phyloP scores from a whole-genome alignment of 2,329 filamentous ascomycete species.

The Xylariaceae sp. region DNA sequence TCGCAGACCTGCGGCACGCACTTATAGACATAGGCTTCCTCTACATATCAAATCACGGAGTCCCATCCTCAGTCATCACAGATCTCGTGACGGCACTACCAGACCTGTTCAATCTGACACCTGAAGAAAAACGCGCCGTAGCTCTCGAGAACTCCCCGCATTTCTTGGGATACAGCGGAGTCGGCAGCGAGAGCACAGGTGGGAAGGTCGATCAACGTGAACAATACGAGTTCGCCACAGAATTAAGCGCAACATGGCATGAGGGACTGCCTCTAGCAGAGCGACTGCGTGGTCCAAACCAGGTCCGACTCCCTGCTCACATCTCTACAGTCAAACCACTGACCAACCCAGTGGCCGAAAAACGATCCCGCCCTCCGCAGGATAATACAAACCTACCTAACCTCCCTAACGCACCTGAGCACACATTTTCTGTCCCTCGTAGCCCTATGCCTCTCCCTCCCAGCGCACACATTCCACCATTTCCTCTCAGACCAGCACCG shows the following conservation, averaged over 20 bases:
- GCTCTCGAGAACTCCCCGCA: slow-evolving; percentile 53
- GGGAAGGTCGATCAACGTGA: slow-evolving; percentile 50
- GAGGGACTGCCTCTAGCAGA: slow-evolving; percentile 36
- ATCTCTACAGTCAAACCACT: not conserved
- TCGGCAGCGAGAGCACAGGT: slow-evolving; percentile 53
- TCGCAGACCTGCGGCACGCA: slow-evolving; percentile 42
- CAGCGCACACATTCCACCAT: slow-evolving; percentile 44
- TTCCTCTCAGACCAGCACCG: slow-evolving; percentile 56
- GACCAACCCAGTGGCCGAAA: slow-evolving; percentile 38
- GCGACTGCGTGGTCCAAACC: slow-evolving; percentile 45
- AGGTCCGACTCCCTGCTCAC: slow-evolving; percentile 30
- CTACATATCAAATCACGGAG: slow-evolving; percentile 48
- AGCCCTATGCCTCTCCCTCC: slow-evolving; percentile 50
- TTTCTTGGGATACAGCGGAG: slow-evolving; percentile 56
- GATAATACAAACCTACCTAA: slow-evolving; percentile 46
- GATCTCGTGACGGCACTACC: slow-evolving; percentile 40
- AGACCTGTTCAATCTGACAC: slow-evolving; percentile 39
- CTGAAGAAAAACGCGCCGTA: slow-evolving; percentile 35
- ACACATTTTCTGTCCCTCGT: slow-evolving; percentile 54
- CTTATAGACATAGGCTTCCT: slow-evolving; percentile 51
- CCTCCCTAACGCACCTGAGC: slow-evolving; percentile 46
- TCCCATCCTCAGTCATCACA: slow-evolving; percentile 33
- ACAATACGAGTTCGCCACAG: slow-evolving; percentile 58
- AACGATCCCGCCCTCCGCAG: slow-evolving; percentile 32
- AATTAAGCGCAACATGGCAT: slow-evolving; percentile 39